Conservation (phyloP, 2,329 filamentous ascomycete species). For the Pseudogymnoascus sp. region DNA sequence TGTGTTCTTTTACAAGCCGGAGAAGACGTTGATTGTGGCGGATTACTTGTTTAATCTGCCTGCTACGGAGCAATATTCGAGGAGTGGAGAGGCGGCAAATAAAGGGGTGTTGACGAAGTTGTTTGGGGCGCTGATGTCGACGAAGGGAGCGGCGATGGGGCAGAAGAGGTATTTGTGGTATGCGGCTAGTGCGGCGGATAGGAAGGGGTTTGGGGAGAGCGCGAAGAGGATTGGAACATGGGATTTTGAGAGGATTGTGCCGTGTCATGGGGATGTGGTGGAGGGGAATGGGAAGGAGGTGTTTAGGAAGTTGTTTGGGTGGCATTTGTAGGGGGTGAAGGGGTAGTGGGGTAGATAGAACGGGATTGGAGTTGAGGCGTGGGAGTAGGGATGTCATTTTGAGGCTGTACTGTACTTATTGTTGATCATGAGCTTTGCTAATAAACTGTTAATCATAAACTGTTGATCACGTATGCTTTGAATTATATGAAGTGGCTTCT, state of each 20-base stretch:
- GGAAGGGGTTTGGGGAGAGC: conserved; percentile 62
- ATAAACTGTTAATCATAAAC: not conserved
- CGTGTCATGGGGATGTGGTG: conserved; percentile 89
- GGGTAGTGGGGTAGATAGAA: not conserved
- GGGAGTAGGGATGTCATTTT: not conserved
- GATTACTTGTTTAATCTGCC: conserved; percentile 92
- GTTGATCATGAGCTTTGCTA: not conserved
- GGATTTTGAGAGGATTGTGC: conserved; percentile 80
- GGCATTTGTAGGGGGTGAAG: conserved; percentile 57
- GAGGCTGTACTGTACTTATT: not conserved
- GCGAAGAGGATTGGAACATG: conserved; percentile 63
- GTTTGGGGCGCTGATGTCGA: conserved; percentile 50
- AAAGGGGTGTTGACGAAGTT: conserved; percentile 55
- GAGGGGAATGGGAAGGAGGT: conserved; percentile 65
- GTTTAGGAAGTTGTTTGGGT: conserved; percentile 72
- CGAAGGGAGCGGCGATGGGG: conserved; percentile 58
- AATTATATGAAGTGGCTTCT: not conserved
- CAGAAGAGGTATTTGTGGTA: conserved; percentile 84
- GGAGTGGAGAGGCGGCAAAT: conserved; percentile 44
- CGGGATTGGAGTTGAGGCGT: not conserved
- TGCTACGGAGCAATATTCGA: conserved; percentile 73
- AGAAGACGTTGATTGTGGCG: conserved; percentile 73
- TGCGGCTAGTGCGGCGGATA: conserved; percentile 50
- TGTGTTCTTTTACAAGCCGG: conserved; percentile 76
- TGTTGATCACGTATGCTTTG: not conserved